phyloP scores from a whole-genome alignment of 306 rosid species.

The Prunus fruticosa region DNA sequence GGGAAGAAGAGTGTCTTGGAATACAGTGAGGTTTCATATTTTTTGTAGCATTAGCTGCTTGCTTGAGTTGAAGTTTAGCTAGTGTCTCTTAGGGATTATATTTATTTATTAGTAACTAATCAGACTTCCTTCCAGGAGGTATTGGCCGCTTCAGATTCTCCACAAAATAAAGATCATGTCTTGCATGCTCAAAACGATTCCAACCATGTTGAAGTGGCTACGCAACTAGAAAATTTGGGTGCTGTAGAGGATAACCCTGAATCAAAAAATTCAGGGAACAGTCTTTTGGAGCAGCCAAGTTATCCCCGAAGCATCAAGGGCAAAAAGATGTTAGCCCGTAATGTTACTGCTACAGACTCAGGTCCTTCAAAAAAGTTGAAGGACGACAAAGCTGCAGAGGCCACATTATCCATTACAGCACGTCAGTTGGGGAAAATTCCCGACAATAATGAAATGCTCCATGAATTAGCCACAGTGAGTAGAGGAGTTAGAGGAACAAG shows the following conservation, averaged over 20 bases:
- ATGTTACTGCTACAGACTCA: neutral
- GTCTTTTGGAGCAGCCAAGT: slow-evolving; percentile 17
- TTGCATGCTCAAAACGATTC: neutral
- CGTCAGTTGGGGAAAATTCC: neutral
- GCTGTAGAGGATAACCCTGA: slow-evolving; percentile 15
- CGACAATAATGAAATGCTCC: neutral
- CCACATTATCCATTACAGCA: neutral
- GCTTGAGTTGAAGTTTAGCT: slow-evolving; percentile 12
- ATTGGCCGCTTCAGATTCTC: neutral
- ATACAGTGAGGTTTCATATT: neutral
- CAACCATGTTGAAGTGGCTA: slow-evolving; percentile 5
- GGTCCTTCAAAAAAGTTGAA: slow-evolving; percentile 16
- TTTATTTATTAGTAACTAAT: slow-evolving; percentile 20
- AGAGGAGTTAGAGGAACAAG: slow-evolving; percentile 7
- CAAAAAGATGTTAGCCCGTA: neutral
- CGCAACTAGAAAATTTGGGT: slow-evolving; percentile 12
- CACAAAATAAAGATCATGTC: neutral
- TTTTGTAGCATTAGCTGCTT: neutral
- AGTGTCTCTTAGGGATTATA: neutral
- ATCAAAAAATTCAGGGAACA: slow-evolving; percentile 16
- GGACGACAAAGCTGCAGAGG: slow-evolving; percentile 1
- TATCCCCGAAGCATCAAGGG: slow-evolving; percentile 13
- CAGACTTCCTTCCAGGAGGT: slow-evolving; percentile 24
- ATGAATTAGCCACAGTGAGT: neutral
- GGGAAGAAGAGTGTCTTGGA: neutral